These are phyloP conservation scores for Claviceps sp. DNA, from an alignment of 2,329 filamentous ascomycete species.

Conservation along the genomic window DNA sequence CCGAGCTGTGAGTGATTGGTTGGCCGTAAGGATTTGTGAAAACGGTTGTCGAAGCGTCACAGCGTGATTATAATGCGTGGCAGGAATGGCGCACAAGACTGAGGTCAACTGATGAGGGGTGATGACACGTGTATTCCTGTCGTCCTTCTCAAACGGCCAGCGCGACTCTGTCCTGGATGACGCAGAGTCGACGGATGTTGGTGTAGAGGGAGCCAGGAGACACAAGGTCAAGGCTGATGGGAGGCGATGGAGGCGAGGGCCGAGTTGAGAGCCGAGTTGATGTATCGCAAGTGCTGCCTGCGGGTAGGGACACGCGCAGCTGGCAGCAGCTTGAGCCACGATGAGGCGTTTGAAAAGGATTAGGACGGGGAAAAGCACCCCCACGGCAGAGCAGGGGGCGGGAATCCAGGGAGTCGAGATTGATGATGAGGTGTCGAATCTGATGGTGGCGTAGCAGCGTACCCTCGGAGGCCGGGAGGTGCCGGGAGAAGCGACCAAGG, in stretches of 20 bases:
- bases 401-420: background rate
- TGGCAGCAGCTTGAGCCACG: background rate
- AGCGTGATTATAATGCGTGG: background rate
- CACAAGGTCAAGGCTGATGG: background rate
- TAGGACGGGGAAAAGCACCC: background rate
- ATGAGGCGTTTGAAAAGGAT: background rate
- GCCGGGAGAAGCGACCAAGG: conserved; percentile 5
- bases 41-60: background rate
- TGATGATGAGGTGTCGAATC: background rate
- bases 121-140: background rate
- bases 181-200: background rate
- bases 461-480: conserved; percentile 6
- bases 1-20: background rate
- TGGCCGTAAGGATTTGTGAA: background rate
- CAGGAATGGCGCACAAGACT: background rate
- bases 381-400: background rate
- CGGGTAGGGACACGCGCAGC: background rate
- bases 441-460: conserved; percentile 8
- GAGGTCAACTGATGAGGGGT: background rate
- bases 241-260: background rate
- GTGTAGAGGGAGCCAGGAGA: background rate
- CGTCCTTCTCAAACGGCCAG: background rate
- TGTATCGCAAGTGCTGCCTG: background rate
- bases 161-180: background rate
- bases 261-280: background rate